These are phyloP conservation scores for Pulveroboletus sp. DNA, from an alignment of 768 basidiomycete species.

Conservation along the genomic window DNA sequence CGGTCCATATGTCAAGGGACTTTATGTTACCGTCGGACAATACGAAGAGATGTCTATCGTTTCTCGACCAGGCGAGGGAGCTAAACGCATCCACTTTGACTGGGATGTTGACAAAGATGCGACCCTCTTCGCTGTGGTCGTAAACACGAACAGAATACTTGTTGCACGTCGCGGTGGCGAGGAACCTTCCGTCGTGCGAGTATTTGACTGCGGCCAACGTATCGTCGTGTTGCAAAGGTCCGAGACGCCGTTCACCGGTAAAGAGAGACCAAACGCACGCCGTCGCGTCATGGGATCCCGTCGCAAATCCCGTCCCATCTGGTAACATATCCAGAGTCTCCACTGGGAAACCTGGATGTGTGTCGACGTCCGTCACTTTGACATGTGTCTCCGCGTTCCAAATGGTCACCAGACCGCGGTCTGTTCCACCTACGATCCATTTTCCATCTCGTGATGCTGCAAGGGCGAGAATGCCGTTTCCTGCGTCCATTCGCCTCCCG, in stretches of 20 bases:
- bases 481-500: neutral
- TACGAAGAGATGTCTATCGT: constrained; percentile 5
- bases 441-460: constrained; percentile 3
- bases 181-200: constrained; percentile 3
- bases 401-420: neutral
- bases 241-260: constrained; percentile 1
- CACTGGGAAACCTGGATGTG: neutral
- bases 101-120: neutral
- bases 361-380: neutral
- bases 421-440: constrained; percentile 7
- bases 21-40: constrained; percentile 2
- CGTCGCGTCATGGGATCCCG: constrained; percentile 9
- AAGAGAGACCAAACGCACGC: constrained; percentile 1
- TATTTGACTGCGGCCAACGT: constrained; percentile 10
- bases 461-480: neutral
- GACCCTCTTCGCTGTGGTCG: neutral
- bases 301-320: constrained; percentile 9
- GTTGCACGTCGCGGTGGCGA: constrained; percentile 7
- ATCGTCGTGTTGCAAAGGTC: neutral
- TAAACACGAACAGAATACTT: constrained; percentile 3
- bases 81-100: constrained; percentile 1
- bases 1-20: neutral
- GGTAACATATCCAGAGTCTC: constrained; percentile 9
- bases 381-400: constrained; percentile 3
- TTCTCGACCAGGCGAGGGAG: constrained; percentile 6